Evolutionary conservation across 331 rosid genomes (phyloP), one percentile per base, ranked within the genome.

Genomic region (Rhamnella rubrinervis): DNA sequence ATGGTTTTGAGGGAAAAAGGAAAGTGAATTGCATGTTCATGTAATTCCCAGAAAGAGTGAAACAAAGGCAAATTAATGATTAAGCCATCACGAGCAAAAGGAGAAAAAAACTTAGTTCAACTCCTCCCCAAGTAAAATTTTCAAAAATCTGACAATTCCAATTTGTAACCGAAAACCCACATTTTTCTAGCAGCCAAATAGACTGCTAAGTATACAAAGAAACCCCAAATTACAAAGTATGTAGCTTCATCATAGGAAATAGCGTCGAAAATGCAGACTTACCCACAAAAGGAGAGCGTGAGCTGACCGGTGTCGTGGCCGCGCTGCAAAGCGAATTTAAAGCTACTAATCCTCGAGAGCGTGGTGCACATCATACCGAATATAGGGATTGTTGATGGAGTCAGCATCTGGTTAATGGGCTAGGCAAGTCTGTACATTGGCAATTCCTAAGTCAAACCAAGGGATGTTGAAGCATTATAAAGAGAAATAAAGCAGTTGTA

Each of bases 241-340:
- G 37, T 9, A 81, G 96, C 93, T 92, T 89, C n/a, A 7, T 92
- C 93, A 10, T 96, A 93, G 15, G 98, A 83, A 66, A 92, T 93
- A 4, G 89, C 75, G 74, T 92, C 98, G 41, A 89, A 92, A 17
- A 89, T 96, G 73, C 83, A 92, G 28, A 92, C 92, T 82, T 92
- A 96, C 50, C 98, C 98, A 0, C 89, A 96, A 79, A 92, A 92
- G 19, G 98, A 87, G 65, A 92, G 96, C 46, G 98, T 87, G 67
- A 92, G 95, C 84, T 89, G 96, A 60, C 89, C 87, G 61, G 93
- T 73, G 55, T 85, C 89, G 9, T 89, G 88, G 63, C 61, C 58
- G 20, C 82, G 78, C 38, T 74, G 92, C 49, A 74, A 60, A 20
- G 81, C 73, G 74, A 92, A 46, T 7, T 87, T 89, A 74, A 65